Base-by-base conservation (phyloP, 441 rosid species). In the Viola pubescens region DNA sequence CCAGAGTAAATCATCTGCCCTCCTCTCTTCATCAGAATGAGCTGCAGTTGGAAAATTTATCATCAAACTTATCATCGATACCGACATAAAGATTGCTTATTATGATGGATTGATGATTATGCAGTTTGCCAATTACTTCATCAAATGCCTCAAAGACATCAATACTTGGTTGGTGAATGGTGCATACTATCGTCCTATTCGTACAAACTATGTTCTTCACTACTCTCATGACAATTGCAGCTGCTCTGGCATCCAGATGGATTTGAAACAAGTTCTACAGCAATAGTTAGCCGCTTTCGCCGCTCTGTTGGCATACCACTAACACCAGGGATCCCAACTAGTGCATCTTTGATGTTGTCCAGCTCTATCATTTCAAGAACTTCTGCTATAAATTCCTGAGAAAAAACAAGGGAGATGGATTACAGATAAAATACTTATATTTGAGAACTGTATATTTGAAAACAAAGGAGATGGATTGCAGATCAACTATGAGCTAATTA, bases 11-110 rank as follows among this genome's bases (percentile, higher is more conserved):
- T 75, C 3, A 78, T 59, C 37, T 38, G 63, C 34, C 82, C 82
- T 37, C 82, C 82, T 41, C 48, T 48, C 70, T 73, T 78, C 82
- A 78, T 70, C 56, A 78, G 58, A 70, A 78, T 75, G 57, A 78
- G 59, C 82, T 75, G 78, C 56, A 60, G 12, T 16, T 16, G 19
- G 47, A 37, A 54, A 37, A 38, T 46, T 9, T 43, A 53, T 37
- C 12, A 9, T 10, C 34, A 26, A 26, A 26, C 0, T 26, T 26
- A 2, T 26, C 34, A 26, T 26, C 3, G 34, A 26, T 26, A 26
- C 34, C 34, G 34, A 1, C 34, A 26, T 26, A 2, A 26, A 46
- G n/a, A 0, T 5, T 46, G 49, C 9, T 46, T 46, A 4, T 9
- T 46, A 46, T 8, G 11, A 1, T 46, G 9, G 1, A 8, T 13